phyloP scores from a whole-genome alignment of 768 basidiomycete genomes.

The Auriculariales sp. region DNA sequence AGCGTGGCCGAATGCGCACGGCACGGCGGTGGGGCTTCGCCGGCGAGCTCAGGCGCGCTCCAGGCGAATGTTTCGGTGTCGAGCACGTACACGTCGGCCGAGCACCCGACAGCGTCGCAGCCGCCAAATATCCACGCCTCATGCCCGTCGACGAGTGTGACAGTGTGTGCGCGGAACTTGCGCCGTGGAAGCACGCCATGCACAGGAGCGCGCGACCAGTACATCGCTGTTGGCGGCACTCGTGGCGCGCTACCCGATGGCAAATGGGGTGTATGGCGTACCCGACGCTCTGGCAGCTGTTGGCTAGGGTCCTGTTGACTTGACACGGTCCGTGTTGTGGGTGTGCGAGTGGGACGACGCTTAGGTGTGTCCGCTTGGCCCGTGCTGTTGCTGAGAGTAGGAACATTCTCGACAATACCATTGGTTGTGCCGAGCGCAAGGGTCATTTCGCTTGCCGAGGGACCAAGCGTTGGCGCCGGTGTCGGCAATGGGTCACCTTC shows the following conservation, averaged over 20 bases:
- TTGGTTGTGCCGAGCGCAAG: too few relatives aligned
- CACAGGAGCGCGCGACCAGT: constrained; percentile 76
- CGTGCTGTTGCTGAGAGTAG: too few relatives aligned
- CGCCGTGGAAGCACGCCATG: constrained; percentile 53
- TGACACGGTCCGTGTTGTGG: too few relatives aligned
- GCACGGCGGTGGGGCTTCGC: constrained; percentile 70
- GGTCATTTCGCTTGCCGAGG: too few relatives aligned
- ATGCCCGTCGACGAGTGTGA: constrained; percentile 70
- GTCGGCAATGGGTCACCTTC: too few relatives aligned
- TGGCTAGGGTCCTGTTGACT: too few relatives aligned
- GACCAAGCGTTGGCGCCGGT: too few relatives aligned
- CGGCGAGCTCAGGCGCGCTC: constrained; percentile 61
- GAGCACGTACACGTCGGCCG: constrained; percentile 68
- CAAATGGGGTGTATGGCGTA: constrained; percentile 10
- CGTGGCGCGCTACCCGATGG: constrained; percentile 17
- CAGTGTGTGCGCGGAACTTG: constrained; percentile 68
- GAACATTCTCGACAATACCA: too few relatives aligned
- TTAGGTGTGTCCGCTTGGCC: too few relatives aligned
- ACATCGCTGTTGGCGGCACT: constrained; percentile 62
- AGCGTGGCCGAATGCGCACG: constrained; percentile 81
- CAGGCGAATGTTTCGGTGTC: constrained; percentile 87
- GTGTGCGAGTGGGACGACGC: too few relatives aligned
- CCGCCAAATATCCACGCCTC: constrained; percentile 83
- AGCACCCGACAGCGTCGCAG: constrained; percentile 65
- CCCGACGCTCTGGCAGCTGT: too few relatives aligned